Conservation (phyloP, 1,284 basidiomycete genomes). For the Apiotrichum siamense region DNA sequence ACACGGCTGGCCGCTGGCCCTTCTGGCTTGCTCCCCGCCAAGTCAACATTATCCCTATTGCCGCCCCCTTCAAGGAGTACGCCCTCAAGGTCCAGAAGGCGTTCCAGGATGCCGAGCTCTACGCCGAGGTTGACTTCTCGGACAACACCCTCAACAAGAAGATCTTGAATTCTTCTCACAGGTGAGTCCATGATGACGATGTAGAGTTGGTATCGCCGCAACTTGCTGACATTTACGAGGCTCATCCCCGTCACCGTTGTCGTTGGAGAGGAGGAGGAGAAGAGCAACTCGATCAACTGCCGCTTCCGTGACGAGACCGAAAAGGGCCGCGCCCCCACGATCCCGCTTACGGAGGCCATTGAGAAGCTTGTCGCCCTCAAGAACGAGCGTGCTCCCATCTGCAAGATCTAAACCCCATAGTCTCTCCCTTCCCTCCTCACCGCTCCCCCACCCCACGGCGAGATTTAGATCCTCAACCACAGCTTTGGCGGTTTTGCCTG, state of each 20-base stretch:
- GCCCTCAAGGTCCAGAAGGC: slow-evolving; percentile 35
- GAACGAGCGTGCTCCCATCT: slow-evolving; percentile 28
- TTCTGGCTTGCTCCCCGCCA: slow-evolving; percentile 98
- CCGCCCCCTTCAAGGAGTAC: slow-evolving; percentile 68
- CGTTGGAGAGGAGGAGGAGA: slow-evolving; percentile 87
- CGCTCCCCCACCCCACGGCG: not conserved
- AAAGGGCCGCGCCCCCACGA: slow-evolving; percentile 45
- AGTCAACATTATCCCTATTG: slow-evolving; percentile 89
- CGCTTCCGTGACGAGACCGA: slow-evolving; percentile 80
- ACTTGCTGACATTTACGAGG: slow-evolving; percentile 37
- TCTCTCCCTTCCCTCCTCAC: no score
- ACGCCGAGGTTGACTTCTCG: slow-evolving; percentile 85
- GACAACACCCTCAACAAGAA: slow-evolving; percentile 95
- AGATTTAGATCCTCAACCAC: not conserved
- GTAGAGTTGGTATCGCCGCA: slow-evolving; percentile 49
- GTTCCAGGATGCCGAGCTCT: slow-evolving; percentile 68
- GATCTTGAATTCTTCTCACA: slow-evolving; percentile 75
- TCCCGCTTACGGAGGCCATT: slow-evolving; percentile 38
- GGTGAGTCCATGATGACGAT: slow-evolving; percentile 41
- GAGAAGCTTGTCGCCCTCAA: slow-evolving; percentile 37
- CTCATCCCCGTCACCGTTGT: slow-evolving; percentile 96
- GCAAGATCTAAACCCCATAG: slow-evolving; percentile 17
- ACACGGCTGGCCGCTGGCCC: slow-evolving; percentile 98
- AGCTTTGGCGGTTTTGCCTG: not conserved
- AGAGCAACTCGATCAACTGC: slow-evolving; percentile 81